Conservation (phyloP, 768 basidiomycete genomes). For the Astraeus odoratus region DNA sequence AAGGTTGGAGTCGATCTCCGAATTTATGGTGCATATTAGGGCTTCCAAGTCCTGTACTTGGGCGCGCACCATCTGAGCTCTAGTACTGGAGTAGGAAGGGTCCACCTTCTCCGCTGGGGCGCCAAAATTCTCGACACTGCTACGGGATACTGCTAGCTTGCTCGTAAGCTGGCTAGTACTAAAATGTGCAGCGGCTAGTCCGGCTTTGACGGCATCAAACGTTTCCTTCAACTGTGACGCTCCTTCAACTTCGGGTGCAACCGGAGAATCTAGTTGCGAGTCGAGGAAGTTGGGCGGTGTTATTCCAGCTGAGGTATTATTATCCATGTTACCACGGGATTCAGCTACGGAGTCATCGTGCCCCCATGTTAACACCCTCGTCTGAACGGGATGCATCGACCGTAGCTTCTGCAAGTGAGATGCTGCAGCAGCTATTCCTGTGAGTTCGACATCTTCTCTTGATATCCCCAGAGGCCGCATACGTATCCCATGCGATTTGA, state of each 20-base stretch:
- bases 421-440: conserved; percentile 79
- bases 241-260: conserved; percentile 51
- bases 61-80: conserved; percentile 49
- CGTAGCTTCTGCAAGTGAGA: conserved; percentile 73
- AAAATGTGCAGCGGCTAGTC: conserved; percentile 53
- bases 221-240: conserved; percentile 71
- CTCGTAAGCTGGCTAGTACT: conserved; percentile 22
- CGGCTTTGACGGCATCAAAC: conserved; percentile 82
- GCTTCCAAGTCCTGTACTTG: conserved; percentile 63
- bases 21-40: conserved; percentile 45
- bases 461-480: conserved; percentile 75
- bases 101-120: conserved; percentile 13
- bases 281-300: conserved; percentile 29
- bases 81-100: conserved; percentile 30
- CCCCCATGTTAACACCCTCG: conserved; percentile 35
- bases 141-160: background rate
- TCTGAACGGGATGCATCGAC: conserved; percentile 19
- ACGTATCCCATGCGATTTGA: conserved; percentile 76
- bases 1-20: conserved; percentile 60
- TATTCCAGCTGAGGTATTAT: conserved; percentile 31
- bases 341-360: conserved; percentile 15
- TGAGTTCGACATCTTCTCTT: conserved; percentile 62
- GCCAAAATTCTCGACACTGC: background rate
- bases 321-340: background rate
- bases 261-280: conserved; percentile 21